phyloP scores from a whole-genome alignment of 192 early-diverging fungal species.

The Backusella liffmaniae region DNA sequence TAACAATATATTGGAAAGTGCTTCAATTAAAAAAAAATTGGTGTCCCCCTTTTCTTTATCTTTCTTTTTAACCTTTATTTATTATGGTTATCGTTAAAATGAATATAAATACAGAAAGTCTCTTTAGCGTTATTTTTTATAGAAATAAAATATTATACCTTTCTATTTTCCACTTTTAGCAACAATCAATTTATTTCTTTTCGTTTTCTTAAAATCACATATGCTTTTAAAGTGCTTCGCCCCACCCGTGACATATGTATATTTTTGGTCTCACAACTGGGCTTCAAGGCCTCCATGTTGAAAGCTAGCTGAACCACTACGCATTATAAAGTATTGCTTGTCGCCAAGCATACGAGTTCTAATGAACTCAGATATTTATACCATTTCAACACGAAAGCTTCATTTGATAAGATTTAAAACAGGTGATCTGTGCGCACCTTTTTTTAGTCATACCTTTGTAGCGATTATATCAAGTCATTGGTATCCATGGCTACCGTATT shows the following conservation, averaged over 20 bases:
- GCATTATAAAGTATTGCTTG: no score
- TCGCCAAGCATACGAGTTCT: no score
- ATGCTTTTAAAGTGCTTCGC: not conserved
- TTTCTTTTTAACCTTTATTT: not conserved
- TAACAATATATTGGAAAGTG: not conserved
- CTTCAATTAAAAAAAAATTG: not conserved
- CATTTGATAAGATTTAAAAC: no score
- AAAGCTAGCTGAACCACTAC: not conserved
- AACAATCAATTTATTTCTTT: not conserved
- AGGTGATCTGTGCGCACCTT: no score
- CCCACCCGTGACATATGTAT: not conserved
- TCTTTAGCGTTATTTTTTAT: not conserved
- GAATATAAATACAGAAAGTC: not conserved
- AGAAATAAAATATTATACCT: slow-evolving; percentile 3
- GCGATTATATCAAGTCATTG: no score
- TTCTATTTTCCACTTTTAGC: not conserved
- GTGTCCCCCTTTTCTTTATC: not conserved
- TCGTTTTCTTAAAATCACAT: not conserved
- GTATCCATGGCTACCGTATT: no score
- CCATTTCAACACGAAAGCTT: no score
- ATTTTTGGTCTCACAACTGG: not conserved
- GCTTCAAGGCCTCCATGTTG: not conserved
- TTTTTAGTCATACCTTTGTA: no score
- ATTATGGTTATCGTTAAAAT: not conserved
- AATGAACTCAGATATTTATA: no score